Evolutionary conservation across 2,329 filamentous ascomycete species (phyloP).

Genomic region (Colletotrichum tamarilloi): DNA sequence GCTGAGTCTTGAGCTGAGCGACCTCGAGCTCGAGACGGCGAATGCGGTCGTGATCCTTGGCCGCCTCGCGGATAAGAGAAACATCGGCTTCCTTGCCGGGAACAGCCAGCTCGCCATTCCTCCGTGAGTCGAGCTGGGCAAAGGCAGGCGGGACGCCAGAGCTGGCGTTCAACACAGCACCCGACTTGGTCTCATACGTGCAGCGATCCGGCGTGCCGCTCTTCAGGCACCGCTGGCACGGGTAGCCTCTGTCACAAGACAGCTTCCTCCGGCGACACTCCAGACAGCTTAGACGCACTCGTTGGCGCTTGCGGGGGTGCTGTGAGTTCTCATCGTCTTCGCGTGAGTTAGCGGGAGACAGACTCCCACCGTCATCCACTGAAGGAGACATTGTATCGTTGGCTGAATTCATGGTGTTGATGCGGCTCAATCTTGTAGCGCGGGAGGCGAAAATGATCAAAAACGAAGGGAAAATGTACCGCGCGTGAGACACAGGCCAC

Average conservation of each 20-base stretch:
- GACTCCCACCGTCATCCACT: constrained; percentile 41
- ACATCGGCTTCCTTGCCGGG: constrained; percentile 50
- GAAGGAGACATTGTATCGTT: constrained; percentile 32
- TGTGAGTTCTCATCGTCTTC: constrained; percentile 42
- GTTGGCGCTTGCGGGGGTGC: constrained; percentile 66
- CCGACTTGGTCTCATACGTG: constrained; percentile 68
- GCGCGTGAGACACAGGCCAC: constrained; percentile 13
- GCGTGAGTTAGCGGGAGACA: constrained; percentile 35
- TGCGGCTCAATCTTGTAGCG: background rate
- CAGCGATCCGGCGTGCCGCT: constrained; percentile 70
- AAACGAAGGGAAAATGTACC: constrained; percentile 17
- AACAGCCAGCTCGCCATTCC: constrained; percentile 43
- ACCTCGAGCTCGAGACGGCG: constrained; percentile 69
- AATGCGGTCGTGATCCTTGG: constrained; percentile 67
- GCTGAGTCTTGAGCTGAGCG: constrained; percentile 64
- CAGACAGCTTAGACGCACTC: constrained; percentile 68
- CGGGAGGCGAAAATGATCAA: constrained; percentile 19
- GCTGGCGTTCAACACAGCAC: constrained; percentile 60
- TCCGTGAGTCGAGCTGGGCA: constrained; percentile 53
- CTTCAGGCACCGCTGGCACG: constrained; percentile 71
- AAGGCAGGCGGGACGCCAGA: constrained; percentile 57
- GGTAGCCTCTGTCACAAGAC: constrained; percentile 70
- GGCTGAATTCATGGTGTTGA: constrained; percentile 5
- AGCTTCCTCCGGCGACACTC: constrained; percentile 71
- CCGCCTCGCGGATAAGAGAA: constrained; percentile 49